These are phyloP conservation scores for Amylocystis lapponica DNA, from an alignment of 768 basidiomycete species.

Conservation along the genomic window DNA sequence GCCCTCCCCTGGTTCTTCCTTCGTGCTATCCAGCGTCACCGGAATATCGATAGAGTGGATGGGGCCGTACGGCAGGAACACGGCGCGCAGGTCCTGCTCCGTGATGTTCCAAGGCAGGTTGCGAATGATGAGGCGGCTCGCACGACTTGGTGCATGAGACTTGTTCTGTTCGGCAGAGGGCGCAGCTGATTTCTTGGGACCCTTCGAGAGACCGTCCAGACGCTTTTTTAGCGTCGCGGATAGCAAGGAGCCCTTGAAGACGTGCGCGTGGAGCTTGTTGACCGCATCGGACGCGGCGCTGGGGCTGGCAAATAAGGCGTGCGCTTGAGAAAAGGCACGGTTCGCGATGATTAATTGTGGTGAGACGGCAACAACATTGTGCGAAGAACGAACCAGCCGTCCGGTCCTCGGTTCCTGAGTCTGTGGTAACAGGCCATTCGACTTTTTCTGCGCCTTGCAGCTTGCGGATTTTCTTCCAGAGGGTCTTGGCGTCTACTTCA, in stretches of 20 bases:
- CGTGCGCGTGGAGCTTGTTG: conserved; percentile 82
- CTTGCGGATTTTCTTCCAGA: conserved; percentile 89
- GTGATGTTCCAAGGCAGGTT: conserved; percentile 84
- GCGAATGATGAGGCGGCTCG: conserved; percentile 82
- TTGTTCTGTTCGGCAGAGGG: conserved; percentile 17
- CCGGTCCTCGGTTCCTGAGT: conserved; percentile 40
- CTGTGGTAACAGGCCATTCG: conserved; percentile 54
- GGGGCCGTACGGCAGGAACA: conserved; percentile 85
- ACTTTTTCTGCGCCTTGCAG: conserved; percentile 69
- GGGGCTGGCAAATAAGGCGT: conserved; percentile 68
- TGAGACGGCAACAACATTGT: background rate
- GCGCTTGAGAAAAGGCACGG: conserved; percentile 38
- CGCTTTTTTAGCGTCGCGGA: conserved; percentile 86
- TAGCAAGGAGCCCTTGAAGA: conserved; percentile 85
- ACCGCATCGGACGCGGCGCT: conserved; percentile 65
- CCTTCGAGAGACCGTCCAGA: conserved; percentile 59
- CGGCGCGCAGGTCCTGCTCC: conserved; percentile 76
- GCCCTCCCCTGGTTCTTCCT: conserved; percentile 24
- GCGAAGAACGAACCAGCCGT: conserved; percentile 38
- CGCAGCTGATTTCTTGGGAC: conserved; percentile 21
- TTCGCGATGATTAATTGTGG: background rate
- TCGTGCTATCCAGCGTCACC: conserved; percentile 22
- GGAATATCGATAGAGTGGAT: conserved; percentile 85
- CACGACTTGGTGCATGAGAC: conserved; percentile 53
- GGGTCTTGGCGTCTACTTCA: conserved; percentile 51